Percentiles rank a stretch among this genome's conserved stretches.
Evolutionary conservation across 2,329 filamentous ascomycete species (phyloP).

Genomic region (Pseudogymnoascus sp.): DNA sequence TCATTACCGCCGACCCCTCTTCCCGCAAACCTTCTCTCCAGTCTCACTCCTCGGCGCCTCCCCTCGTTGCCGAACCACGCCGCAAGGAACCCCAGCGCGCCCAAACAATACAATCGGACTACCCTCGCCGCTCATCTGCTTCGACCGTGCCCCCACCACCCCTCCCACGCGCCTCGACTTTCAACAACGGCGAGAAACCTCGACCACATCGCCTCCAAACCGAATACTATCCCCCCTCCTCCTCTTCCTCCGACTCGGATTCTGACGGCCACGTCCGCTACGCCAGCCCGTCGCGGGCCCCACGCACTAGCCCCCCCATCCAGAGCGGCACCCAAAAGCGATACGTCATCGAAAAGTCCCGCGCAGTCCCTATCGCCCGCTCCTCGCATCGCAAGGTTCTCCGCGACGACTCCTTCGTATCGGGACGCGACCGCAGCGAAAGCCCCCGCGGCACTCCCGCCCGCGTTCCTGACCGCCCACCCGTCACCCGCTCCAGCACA

Average conservation of each 20-base stretch:
- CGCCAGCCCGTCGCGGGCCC: conserved; percentile 15
- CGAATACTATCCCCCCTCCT: conserved; percentile 20
- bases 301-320: conserved; percentile 16
- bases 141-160: conserved; percentile 18
- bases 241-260: conserved; percentile 16
- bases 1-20: conserved; percentile 26
- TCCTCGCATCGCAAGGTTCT: conserved; percentile 21
- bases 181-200: conserved; percentile 14
- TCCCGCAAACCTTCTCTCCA: conserved; percentile 27
- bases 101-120: conserved; percentile 25
- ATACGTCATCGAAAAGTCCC: conserved; percentile 24
- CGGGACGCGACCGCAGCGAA: conserved; percentile 22
- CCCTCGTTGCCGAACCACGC: conserved; percentile 15
- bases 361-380: conserved; percentile 19
- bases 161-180: conserved; percentile 28
- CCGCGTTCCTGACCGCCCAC: conserved; percentile 19
- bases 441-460: conserved; percentile 19
- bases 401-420: conserved; percentile 18
- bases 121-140: conserved; percentile 16
- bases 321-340: conserved; percentile 11
- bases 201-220: background rate
- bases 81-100: conserved; percentile 27
- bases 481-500: conserved; percentile 14
- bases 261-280: conserved; percentile 20
- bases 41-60: conserved; percentile 27